Percentiles rank a stretch among this genome's conserved stretches.
These are phyloP conservation scores for Aureobasidium sp. DNA, from an alignment of 2,329 filamentous ascomycete genomes.

Conservation along the genomic window DNA sequence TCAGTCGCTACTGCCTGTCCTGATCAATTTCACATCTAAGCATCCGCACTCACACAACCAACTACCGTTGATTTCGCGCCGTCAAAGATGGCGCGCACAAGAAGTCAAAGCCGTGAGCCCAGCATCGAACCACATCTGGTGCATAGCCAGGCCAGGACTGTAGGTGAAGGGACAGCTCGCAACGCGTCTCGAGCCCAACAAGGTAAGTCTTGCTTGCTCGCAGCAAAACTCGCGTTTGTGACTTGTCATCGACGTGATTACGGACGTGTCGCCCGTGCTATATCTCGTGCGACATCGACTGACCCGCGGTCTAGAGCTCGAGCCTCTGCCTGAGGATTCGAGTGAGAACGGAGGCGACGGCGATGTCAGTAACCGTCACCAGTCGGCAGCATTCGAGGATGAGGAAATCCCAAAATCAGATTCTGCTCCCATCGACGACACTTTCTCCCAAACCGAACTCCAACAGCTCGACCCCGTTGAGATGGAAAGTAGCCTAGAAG, in stretches of 20 bases:
- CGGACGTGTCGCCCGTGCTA: background rate
- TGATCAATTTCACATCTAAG: too few species aligned
- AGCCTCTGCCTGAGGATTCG: background rate
- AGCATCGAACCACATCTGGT: conserved; percentile 15
- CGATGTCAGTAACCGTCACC: background rate
- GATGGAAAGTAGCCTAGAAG: conserved; percentile 33
- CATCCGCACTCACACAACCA: background rate
- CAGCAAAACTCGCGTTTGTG: background rate
- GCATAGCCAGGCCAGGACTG: conserved; percentile 19
- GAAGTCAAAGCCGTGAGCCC: conserved; percentile 32
- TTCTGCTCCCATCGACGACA: background rate
- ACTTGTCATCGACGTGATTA: background rate
- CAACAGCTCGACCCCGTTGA: conserved; percentile 32
- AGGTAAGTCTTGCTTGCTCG: background rate
- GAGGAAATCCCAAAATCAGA: background rate
- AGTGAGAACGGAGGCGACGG: background rate
- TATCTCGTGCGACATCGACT: background rate
- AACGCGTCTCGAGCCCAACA: conserved; percentile 7
- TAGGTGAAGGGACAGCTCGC: conserved; percentile 17
- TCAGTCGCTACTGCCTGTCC: too few species aligned
- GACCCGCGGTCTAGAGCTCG: background rate
- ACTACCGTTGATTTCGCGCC: background rate
- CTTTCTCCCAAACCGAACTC: conserved; percentile 36
- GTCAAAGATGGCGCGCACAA: conserved; percentile 19
- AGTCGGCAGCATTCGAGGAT: background rate